Conservation (phyloP, 805 yeast species). For the Saturnispora bothae region DNA sequence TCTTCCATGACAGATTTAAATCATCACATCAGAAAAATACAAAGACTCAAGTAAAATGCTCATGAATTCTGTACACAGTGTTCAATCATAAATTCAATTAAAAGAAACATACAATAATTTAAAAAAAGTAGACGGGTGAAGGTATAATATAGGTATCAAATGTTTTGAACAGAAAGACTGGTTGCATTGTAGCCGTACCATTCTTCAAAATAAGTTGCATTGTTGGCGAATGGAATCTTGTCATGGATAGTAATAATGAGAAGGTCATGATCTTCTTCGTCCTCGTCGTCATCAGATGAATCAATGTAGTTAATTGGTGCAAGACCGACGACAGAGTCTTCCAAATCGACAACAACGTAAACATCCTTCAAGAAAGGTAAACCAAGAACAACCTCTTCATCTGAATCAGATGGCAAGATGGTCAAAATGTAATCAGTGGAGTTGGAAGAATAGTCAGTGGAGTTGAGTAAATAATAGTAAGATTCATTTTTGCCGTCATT, state of each 20-base stretch:
- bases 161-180: background rate
- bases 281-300: background rate
- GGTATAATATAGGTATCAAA: conserved; percentile 3
- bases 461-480: conserved; percentile 2
- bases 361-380: conserved; percentile 24
- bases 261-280: conserved; percentile 1
- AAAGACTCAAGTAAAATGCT: too few relatives aligned
- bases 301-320: conserved; percentile 19
- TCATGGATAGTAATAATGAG: conserved; percentile 2
- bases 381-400: conserved; percentile 7
- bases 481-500: conserved; percentile 6
- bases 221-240: conserved; percentile 4
- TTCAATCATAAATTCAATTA: background rate
- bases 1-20: background rate
- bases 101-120: background rate
- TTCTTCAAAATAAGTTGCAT: conserved; percentile 8
- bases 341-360: conserved; percentile 41
- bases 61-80: too few relatives aligned
- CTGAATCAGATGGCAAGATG: conserved; percentile 9
- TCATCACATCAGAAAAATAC: background rate
- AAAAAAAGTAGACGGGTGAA: background rate
- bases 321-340: conserved; percentile 30
- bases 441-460: background rate
- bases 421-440: conserved; percentile 6
- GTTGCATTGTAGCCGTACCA: conserved; percentile 5